Base-by-base conservation (phyloP, 2,329 filamentous ascomycete species). In the Peltaster fructicola region DNA sequence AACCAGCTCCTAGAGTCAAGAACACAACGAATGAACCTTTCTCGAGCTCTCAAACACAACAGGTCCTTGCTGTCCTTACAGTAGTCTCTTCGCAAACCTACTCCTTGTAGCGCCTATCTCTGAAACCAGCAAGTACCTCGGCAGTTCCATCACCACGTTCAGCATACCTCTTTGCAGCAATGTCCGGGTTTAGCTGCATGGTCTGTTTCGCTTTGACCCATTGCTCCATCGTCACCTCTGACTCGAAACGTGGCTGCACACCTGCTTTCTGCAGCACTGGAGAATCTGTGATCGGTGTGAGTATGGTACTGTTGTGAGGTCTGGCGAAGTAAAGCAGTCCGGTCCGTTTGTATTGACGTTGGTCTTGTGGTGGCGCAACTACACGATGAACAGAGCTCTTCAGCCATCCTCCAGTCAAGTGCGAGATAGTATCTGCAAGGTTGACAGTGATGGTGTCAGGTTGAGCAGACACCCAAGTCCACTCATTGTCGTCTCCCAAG, bases 301-400 rank as follows among this genome's bases (percentile, higher is more conserved):
- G 26, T n/a, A 48, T 35, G 1, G 47, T 44, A 22, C 52, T 45
- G 30, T 53, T 51, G 32, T 53, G 48, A 4, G 41, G 41, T 7
- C 41, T 29, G 15, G 46, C 34, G 22, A 59, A 59, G 32, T 57
- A 59, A 11, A 59, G 29, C 22, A 59, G 41, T 0, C 56, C 55
- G 14, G 54, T 30, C 4, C 54, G 47, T 37, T 59, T 53, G 13
- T 56, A 28, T 31, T 55, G 45, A 3, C 48, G 51, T 36, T 64
- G 60, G 26, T 63, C 60, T 8, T 49, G 33, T 1, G 59, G 61
- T 2, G 59, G 59, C 7, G 53, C 49, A 21, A 56, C 49, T 0
- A 65, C 61, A 2, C 60, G 53, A 27, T 65, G 60, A n/a, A 61
- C 47, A 7, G 51, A 58, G 4, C 50, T 56, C 40, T 63, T 63